phyloP scores from a whole-genome alignment of 495 filamentous ascomycete genomes.

The Penicillium maclennaniae region DNA sequence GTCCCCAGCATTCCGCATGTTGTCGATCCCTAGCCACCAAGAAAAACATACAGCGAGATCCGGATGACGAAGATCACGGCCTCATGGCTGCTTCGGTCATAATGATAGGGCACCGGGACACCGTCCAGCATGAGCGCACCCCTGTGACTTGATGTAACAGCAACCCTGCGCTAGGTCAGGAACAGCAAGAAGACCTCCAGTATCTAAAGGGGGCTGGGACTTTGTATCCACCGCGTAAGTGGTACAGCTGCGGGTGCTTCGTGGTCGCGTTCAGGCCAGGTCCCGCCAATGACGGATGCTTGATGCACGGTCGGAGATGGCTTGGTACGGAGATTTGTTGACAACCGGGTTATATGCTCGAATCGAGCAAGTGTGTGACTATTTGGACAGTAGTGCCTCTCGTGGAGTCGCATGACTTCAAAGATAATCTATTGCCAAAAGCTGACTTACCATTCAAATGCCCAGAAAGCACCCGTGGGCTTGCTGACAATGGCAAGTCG shows the following conservation, averaged over 20 bases:
- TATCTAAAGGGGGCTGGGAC: not conserved
- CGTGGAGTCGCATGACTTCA: not conserved
- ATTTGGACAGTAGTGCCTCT: not conserved
- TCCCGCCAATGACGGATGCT: constrained; percentile 3
- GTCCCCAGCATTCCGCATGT: constrained; percentile 19
- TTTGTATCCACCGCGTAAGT: not conserved
- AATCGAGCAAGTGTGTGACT: not conserved
- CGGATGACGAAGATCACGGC: constrained; percentile 4
- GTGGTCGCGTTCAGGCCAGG: constrained; percentile 7
- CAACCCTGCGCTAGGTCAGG: constrained; percentile 9
- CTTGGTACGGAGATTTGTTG: not conserved
- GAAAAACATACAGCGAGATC: constrained; percentile 3
- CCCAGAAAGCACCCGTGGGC: not conserved
- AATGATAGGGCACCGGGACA: constrained; percentile 12
- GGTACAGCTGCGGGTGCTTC: not conserved
- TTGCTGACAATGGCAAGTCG: not conserved
- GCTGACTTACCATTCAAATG: not conserved
- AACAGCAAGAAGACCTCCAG: not conserved
- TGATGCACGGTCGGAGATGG: not conserved
- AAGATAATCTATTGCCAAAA: not conserved
- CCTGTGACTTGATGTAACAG: constrained; percentile 24
- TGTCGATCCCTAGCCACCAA: constrained; percentile 17
- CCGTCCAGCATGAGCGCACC: not conserved
- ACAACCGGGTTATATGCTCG: not conserved
- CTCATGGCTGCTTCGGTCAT: constrained; percentile 10